Percentiles rank a stretch among this genome's conserved stretches.
Evolutionary conservation across 768 basidiomycete genomes (phyloP).

Genomic region (Leucosporidium yakuticum): DNA sequence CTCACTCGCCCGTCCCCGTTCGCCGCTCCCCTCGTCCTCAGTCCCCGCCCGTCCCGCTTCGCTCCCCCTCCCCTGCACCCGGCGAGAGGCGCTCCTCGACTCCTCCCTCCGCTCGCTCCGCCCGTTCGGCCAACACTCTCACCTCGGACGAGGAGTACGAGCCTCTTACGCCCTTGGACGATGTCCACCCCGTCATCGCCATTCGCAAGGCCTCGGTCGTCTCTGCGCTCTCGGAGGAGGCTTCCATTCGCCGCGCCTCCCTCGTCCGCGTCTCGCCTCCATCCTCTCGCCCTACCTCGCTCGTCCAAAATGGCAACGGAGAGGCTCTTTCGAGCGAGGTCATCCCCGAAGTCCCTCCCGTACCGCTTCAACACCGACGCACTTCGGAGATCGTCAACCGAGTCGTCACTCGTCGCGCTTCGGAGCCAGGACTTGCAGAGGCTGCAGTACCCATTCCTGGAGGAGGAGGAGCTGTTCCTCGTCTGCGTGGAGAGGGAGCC

Average conservation of each 20-base stretch:
- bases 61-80: background rate
- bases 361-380: background rate
- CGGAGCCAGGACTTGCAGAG: background rate
- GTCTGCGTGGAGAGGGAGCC: background rate
- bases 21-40: no score
- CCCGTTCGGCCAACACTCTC: slow-evolving; percentile 39
- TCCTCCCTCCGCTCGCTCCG: slow-evolving; percentile 6
- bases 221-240: background rate
- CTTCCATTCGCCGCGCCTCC: slow-evolving; percentile 18
- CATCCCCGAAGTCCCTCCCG: background rate
- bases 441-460: no score
- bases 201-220: slow-evolving; percentile 15
- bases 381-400: background rate
- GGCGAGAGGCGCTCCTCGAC: slow-evolving; percentile 1
- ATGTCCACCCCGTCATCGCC: slow-evolving; percentile 7
- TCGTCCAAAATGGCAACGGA: slow-evolving; percentile 8
- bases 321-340: background rate
- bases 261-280: slow-evolving; percentile 39
- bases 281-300: slow-evolving; percentile 17
- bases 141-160: slow-evolving; percentile 37
- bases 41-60: no score
- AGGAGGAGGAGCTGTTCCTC: no score
- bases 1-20: no score
- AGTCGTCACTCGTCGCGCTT: background rate
- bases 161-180: slow-evolving; percentile 8